Base-by-base conservation (phyloP, 805 yeast genomes). In the Cyberlindnera saturnus region DNA sequence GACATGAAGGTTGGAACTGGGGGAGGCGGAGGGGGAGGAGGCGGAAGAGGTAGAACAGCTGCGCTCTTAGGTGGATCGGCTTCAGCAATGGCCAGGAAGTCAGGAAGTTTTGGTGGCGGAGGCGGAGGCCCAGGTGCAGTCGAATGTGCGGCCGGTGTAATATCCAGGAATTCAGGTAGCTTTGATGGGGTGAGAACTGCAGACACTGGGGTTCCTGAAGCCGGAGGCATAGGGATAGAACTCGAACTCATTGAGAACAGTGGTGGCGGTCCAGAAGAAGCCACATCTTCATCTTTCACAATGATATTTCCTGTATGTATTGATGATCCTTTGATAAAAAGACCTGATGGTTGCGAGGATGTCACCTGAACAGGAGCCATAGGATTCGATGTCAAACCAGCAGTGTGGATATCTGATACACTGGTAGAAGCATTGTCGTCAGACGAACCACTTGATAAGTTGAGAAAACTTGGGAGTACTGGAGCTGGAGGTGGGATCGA, bases 1-100 rank as follows among this genome's bases (percentile, higher is more conserved):
- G 45, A 36, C 32, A 39, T 18, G 32, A 42, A 42, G 6, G 16
- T 39, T 19, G 49, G 45, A 11, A 42, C n/a, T 31, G 63, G 64
- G 9, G 64, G 61, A 0, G 66, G 67, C 5, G 69, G 64, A 4
- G 34, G 64, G 3, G 34, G 31, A 13, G 39, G 26, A 5, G 66
- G 39, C 1, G 44, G 47, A 14, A 46, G 36, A 5, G 45, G 42
- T 16, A 57, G 55, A 11, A 59, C 55, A 17, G 40, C 10, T 3
- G 15, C 20, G 5, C n/a, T 34, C 11, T 9, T 19, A 17, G 14
- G 5, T 18, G 15, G 37, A 19, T 16, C 20, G 6, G 4, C 35
- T 20, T 20, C 10, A 9, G 16, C 15, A 14, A 18, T 14, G 26
- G 11, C 13, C 19, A 16, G 42, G 26, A 33, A 13, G 11, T 8